phyloP scores from a whole-genome alignment of 2,329 filamentous ascomycete species.

The Aspergillus sp. region DNA sequence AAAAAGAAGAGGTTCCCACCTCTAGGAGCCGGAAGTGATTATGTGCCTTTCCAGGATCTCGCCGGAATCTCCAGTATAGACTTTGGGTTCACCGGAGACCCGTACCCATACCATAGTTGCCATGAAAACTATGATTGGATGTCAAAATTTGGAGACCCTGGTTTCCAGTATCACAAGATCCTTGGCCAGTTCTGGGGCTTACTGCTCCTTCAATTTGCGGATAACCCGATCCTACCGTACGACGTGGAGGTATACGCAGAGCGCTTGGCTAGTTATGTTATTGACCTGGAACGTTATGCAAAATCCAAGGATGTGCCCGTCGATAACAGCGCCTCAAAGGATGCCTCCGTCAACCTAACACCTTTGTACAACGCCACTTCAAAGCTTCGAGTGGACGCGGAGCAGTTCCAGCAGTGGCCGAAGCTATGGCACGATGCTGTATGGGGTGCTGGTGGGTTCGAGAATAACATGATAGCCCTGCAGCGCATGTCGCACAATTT shows the following conservation, averaged over 20 bases:
- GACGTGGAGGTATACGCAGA: constrained; percentile 73
- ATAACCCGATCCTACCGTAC: constrained; percentile 78
- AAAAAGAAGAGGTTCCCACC: constrained; percentile 60
- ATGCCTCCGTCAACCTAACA: constrained; percentile 52
- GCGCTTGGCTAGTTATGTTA: constrained; percentile 63
- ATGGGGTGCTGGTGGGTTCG: constrained; percentile 70
- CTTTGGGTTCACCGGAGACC: constrained; percentile 69
- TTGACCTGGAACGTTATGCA: constrained; percentile 66
- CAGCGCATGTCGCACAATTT: constrained; percentile 75
- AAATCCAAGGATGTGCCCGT: constrained; percentile 52
- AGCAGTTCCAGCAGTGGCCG: constrained; percentile 74
- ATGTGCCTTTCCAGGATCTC: constrained; percentile 86
- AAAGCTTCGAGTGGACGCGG: constrained; percentile 59
- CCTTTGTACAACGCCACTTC: constrained; percentile 64
- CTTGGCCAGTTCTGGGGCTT: constrained; percentile 79
- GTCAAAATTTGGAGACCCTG: constrained; percentile 73
- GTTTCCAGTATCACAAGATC: constrained; percentile 75
- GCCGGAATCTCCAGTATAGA: constrained; percentile 86
- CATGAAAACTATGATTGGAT: constrained; percentile 93
- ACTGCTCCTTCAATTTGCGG: constrained; percentile 80
- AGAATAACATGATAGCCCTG: constrained; percentile 66
- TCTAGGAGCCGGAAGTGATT: constrained; percentile 76
- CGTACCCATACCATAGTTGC: constrained; percentile 74
- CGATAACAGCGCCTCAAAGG: constrained; percentile 5
- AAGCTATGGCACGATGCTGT: constrained; percentile 72